Evolutionary conservation across 495 filamentous ascomycete genomes (phyloP), one percentile per base, ranked within the genome.

Genomic region (Sabuloglossum arenarium): DNA sequence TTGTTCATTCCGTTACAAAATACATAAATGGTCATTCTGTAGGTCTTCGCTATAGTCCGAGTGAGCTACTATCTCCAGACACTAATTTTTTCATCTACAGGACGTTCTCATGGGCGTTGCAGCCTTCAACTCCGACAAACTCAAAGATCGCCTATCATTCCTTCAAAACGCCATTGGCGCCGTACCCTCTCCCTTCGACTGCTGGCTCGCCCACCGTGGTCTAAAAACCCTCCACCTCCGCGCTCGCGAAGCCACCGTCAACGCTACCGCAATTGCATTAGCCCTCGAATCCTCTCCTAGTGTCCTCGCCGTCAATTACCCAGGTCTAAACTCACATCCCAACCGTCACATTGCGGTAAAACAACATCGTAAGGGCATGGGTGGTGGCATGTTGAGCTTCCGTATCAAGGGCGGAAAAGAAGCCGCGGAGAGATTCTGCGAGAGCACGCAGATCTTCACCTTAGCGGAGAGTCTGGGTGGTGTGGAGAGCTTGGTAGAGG

Each of bases 1-100:
- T 97, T 45, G 81, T 97, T n/a, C 91, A 99, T 73, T 89, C 84
- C 39, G 91, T 99, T n/a, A 99, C 91, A 8, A 99, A 99, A 69
- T 99, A 97, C 70, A 97, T 99, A 68, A 99, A 99, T 65, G 91
- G 91, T 6, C 91, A 99, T 70, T 82, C 79, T 11, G 77, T 78
- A 67, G 51, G 72, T 62, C 49, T 46, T 12, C 10, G n/a, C 19
- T 37, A 37, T 23, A 28, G 25, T 56, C 25, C 14, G 24, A 28
- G 52, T 49, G 10, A 19, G 42, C 23, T 10, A 53, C 12, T 12
- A 45, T 46, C 3, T 16, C 5, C 12, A 24, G 12, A 21, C 12
- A 32, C 37, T 55, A 45, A 55, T 29, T 6, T 24, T 32, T n/a
- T 23, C 12, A 5, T 11, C n/a, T 74, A 43, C n/a, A 81, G 68